Percentiles rank a stretch among this genome's conserved stretches.
phyloP scores from a whole-genome alignment of 495 filamentous ascomycete species.

The Cryomyces minteri region DNA sequence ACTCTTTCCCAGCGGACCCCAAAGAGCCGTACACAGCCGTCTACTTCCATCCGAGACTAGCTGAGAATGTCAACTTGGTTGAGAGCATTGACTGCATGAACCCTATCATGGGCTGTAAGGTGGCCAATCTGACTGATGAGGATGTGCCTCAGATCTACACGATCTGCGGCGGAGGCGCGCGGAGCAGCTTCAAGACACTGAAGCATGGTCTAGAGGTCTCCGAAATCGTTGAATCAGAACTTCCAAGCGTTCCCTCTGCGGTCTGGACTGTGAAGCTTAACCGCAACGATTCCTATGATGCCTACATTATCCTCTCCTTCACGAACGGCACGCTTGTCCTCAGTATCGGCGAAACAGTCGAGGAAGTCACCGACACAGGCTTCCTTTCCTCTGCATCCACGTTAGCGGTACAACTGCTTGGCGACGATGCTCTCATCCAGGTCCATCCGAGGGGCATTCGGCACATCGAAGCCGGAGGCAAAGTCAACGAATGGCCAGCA shows the following conservation, averaged over 20 bases:
- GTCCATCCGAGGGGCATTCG: slow-evolving; percentile 90
- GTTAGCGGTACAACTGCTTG: slow-evolving; percentile 80
- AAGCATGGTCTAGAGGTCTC: slow-evolving; percentile 86
- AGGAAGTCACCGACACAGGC: slow-evolving; percentile 83
- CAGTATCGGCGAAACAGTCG: slow-evolving; percentile 89
- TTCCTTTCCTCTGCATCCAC: slow-evolving; percentile 78
- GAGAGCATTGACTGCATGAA: slow-evolving; percentile 81
- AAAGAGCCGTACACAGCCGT: slow-evolving; percentile 47
- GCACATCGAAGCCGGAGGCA: slow-evolving; percentile 61
- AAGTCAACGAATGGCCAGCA: slow-evolving; percentile 85
- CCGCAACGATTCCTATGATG: slow-evolving; percentile 65
- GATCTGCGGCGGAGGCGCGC: slow-evolving; percentile 69
- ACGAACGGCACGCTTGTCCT: slow-evolving; percentile 64
- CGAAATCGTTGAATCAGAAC: slow-evolving; percentile 82
- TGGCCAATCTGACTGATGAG: slow-evolving; percentile 73
- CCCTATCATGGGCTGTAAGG: slow-evolving; percentile 75
- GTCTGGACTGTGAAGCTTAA: slow-evolving; percentile 92
- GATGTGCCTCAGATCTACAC: slow-evolving; percentile 95
- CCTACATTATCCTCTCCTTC: slow-evolving; percentile 54
- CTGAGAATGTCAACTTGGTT: slow-evolving; percentile 69
- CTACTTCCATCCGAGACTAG: slow-evolving; percentile 66
- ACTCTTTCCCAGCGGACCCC: slow-evolving; percentile 59
- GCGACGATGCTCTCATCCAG: slow-evolving; percentile 82
- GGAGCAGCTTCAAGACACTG: slow-evolving; percentile 75
- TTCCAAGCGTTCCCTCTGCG: slow-evolving; percentile 66